Evolutionary conservation across 2,329 filamentous ascomycete species (phyloP).

Genomic region (Xylaria sp.): DNA sequence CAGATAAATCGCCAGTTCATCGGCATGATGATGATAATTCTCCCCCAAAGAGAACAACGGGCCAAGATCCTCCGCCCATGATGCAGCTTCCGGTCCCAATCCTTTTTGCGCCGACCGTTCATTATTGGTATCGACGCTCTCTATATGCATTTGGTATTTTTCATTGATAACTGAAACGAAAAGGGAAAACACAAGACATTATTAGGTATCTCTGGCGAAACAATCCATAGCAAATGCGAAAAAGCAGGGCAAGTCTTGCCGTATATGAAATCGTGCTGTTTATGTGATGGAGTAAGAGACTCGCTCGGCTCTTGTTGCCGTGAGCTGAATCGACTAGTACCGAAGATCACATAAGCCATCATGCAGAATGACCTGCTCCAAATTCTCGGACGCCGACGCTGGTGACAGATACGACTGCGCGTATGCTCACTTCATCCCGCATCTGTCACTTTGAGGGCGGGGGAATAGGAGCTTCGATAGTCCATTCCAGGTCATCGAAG

Average conservation of each 20-base stretch:
- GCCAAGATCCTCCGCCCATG: conserved; percentile 16
- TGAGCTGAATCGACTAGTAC: conserved; percentile 3
- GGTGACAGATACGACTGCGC: not conserved
- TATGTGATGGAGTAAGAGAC: conserved; percentile 1
- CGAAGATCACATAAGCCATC: conserved; percentile 7
- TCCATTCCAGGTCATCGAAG: conserved; percentile 30
- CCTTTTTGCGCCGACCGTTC: conserved; percentile 26
- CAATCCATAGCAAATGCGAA: conserved; percentile 9
- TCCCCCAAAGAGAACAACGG: conserved; percentile 15
- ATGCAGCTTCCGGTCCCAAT: conserved; percentile 23
- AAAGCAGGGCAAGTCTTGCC: not conserved
- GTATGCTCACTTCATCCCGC: conserved; percentile 12
- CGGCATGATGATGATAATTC: not conserved
- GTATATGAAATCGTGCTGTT: conserved; percentile 5
- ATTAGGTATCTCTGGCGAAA: conserved; percentile 30
- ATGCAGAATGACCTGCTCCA: conserved; percentile 25
- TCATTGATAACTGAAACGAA: not conserved
- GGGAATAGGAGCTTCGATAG: conserved; percentile 12
- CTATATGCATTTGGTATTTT: conserved; percentile 35
- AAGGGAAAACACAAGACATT: conserved; percentile 5
- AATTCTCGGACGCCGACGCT: conserved; percentile 19
- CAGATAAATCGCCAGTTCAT: conserved; percentile 14
- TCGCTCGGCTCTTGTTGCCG: not conserved
- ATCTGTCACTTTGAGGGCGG: conserved; percentile 8
- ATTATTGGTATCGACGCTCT: conserved; percentile 30